Percentiles rank a stretch among this genome's conserved stretches.
Evolutionary conservation across 129 eudicot genomes (phyloP).

Genomic region (Helianthus annuus): HanXRQr2.0-SUNRISE NC_035445.2:79885237-79885736

Average conservation of each 20-base stretch:
- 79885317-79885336: no score
- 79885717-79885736: not conserved
- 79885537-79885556: not conserved
- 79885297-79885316: no score
- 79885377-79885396: no score
- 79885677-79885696: conserved; percentile 67
- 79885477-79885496: not conserved
- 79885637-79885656: conserved; percentile 88
- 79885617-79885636: conserved; percentile 44
- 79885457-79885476: not conserved
- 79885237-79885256: no score
- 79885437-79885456: no score
- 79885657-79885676: conserved; percentile 72
- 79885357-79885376: no score
- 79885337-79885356: no score
- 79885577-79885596: not conserved
- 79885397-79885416: no score
- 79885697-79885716: conserved; percentile 17
- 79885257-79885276: no score
- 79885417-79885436: no score
- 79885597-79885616: not conserved
- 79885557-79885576: not conserved
- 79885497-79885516: not conserved
- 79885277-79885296: no score
- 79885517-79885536: not conserved